These are phyloP conservation scores for Backusella parvicylindrica DNA, from an alignment of 192 early-diverging fungal genomes.

Conservation along the genomic window DNA sequence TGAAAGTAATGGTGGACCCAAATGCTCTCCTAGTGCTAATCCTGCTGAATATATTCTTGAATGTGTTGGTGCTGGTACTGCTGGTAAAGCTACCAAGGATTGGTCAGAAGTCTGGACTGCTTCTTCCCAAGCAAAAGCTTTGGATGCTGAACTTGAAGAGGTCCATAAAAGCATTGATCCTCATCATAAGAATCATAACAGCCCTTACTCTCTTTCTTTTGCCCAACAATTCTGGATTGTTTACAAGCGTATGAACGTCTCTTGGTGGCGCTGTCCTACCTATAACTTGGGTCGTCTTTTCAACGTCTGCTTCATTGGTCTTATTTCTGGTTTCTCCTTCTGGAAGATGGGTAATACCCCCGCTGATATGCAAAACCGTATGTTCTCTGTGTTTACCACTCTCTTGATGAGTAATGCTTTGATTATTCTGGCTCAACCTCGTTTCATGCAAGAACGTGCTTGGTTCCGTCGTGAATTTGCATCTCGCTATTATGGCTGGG, in stretches of 20 bases:
- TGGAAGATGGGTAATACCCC: conserved; percentile 54
- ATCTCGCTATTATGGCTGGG: conserved; percentile 66
- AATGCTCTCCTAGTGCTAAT: conserved; percentile 63
- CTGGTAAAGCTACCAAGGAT: conserved; percentile 48
- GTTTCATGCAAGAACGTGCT: conserved; percentile 63
- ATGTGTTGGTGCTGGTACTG: conserved; percentile 66
- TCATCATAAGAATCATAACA: conserved; percentile 22
- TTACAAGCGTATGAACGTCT: conserved; percentile 55
- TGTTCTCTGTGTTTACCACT: conserved; percentile 72
- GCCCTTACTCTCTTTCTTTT: conserved; percentile 42
- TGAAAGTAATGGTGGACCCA: conserved; percentile 66
- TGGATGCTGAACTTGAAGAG: conserved; percentile 47
- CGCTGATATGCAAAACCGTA: conserved; percentile 61
- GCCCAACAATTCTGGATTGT: conserved; percentile 57
- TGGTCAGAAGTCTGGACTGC: conserved; percentile 74
- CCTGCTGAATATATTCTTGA: conserved; percentile 87
- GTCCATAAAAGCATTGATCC: conserved; percentile 39
- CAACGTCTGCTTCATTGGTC: conserved; percentile 50
- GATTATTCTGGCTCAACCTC: conserved; percentile 68
- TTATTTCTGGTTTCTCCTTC: conserved; percentile 72
- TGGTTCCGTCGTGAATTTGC: conserved; percentile 66
- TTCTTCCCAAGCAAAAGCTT: conserved; percentile 44
- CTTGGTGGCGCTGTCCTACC: conserved; percentile 70
- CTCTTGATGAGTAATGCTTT: conserved; percentile 60
- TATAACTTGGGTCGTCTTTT: conserved; percentile 74